Evolutionary conservation across 2,329 filamentous ascomycete species (phyloP), one percentile per base, ranked within the genome.

Genomic region (Lizonia empirigonia): DNA sequence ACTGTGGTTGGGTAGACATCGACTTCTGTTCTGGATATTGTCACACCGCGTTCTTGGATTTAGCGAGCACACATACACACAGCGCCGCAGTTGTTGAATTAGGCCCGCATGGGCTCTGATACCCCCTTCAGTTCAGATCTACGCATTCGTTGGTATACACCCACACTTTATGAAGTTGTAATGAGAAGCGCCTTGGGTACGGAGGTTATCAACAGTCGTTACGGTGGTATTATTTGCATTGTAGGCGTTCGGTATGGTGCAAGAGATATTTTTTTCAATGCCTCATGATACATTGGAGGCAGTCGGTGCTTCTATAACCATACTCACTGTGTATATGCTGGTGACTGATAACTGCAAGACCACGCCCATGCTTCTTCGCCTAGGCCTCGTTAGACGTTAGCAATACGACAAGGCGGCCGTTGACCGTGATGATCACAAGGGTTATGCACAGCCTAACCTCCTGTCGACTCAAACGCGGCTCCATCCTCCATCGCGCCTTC

Each of bases 11-110:
- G 27, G 20, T 20, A 34, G 32, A 27, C 16, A 34, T 46, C 42
- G 36, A 38, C 22, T 18, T 22, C 35, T 39, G 38, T 33, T 50
- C 41, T 53, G 29, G 36, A 46, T 16, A 39, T 40, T 19, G 20
- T 26, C 5, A 18, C 20, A 24, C 36, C 23, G 23, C 30, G 44
- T 13, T 34, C 18, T 24, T 59, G 53, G 27, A 52, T 56, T 59
- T 59, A 54, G 53, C 53, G 50, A 54, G 50, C 46, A 42, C 46
- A 45, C 33, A 26, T 53, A 51, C 19, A 36, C 41, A 45, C 35
- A n/a, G 35, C 41, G 27, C 37, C 41, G 37, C 41, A 37, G 34
- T 45, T 41, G 48, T 41, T 46, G 32, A 41, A 5, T 46, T 33
- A 42, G 41, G 49, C 37, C 41, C 24, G 13, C 20, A 20, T n/a